Evolutionary conservation across 495 filamentous ascomycete species (phyloP).

Genomic region (Endocarpon pusillum): DNA sequence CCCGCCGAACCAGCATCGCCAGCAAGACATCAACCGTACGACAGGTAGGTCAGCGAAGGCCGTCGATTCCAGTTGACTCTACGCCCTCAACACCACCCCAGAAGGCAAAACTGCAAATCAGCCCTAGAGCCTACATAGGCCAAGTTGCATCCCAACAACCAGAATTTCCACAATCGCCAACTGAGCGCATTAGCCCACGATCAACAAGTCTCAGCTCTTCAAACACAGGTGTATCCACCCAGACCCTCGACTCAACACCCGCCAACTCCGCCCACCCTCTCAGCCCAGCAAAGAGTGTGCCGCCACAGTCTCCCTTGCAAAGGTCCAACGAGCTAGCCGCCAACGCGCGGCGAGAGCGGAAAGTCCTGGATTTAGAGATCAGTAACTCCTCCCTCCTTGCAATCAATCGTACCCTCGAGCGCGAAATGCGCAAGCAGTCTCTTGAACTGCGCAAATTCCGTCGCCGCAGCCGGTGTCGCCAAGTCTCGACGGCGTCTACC

Average conservation of each 20-base stretch:
- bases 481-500: conserved; percentile 37
- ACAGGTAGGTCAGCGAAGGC: neutral
- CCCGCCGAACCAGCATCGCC: neutral
- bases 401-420: conserved; percentile 88
- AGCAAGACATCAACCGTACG: neutral
- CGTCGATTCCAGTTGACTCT: neutral
- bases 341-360: conserved; percentile 78
- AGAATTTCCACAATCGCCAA: neutral
- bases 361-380: conserved; percentile 95
- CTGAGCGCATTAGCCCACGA: conserved; percentile 7
- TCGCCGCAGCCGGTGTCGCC: conserved; percentile 60
- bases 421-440: conserved; percentile 79
- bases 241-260: conserved; percentile 15
- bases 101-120: neutral
- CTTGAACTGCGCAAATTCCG: conserved; percentile 72
- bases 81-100: neutral
- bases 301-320: conserved; percentile 33
- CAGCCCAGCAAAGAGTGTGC: conserved; percentile 27
- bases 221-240: conserved; percentile 10
- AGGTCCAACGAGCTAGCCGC: conserved; percentile 51
- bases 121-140: neutral
- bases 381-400: conserved; percentile 89
- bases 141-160: neutral
- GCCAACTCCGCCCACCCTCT: too few relatives aligned
- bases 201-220: conserved; percentile 12